Conservation (phyloP, 2,329 filamentous ascomycete species). For the Trichophyton benhamiae region DNA sequence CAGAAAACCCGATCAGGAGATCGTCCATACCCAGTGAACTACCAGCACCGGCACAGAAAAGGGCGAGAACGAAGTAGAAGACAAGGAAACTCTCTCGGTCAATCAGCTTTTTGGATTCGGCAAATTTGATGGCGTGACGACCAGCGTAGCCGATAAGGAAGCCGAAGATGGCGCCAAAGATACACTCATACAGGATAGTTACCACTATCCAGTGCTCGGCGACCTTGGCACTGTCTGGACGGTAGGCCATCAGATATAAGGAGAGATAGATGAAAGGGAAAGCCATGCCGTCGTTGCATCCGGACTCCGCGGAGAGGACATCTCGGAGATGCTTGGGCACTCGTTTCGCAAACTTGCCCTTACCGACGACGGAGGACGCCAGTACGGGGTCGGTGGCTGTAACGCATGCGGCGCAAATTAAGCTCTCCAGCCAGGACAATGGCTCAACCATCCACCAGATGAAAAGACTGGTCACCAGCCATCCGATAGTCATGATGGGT, state of each 20-base stretch:
- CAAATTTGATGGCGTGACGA: conserved; percentile 76
- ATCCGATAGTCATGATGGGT: conserved; percentile 95
- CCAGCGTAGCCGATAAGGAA: conserved; percentile 80
- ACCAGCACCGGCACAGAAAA: conserved; percentile 91
- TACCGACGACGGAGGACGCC: conserved; percentile 94
- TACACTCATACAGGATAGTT: conserved; percentile 87
- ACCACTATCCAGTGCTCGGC: conserved; percentile 78
- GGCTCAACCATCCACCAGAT: conserved; percentile 79
- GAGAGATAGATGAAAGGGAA: conserved; percentile 95
- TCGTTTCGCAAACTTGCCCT: conserved; percentile 95
- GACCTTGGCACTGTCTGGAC: conserved; percentile 55
- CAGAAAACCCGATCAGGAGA: conserved; percentile 83
- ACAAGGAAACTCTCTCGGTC: conserved; percentile 96
- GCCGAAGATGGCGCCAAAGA: conserved; percentile 82
- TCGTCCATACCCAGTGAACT: conserved; percentile 87
- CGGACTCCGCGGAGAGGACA: conserved; percentile 86
- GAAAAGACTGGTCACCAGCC: conserved; percentile 69
- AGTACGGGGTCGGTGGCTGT: conserved; percentile 95
- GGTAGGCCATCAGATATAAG: conserved; percentile 76
- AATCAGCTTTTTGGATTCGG: conserved; percentile 73
- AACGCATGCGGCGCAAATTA: conserved; percentile 81
- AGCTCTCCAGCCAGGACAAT: conserved; percentile 77
- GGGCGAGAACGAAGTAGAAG: conserved; percentile 92
- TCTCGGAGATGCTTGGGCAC: conserved; percentile 96
- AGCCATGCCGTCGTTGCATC: conserved; percentile 98